Evolutionary conservation across 345 rosid genomes (phyloP), one percentile per base, ranked within the genome.

Genomic region (Citrus cavaleriei): DNA sequence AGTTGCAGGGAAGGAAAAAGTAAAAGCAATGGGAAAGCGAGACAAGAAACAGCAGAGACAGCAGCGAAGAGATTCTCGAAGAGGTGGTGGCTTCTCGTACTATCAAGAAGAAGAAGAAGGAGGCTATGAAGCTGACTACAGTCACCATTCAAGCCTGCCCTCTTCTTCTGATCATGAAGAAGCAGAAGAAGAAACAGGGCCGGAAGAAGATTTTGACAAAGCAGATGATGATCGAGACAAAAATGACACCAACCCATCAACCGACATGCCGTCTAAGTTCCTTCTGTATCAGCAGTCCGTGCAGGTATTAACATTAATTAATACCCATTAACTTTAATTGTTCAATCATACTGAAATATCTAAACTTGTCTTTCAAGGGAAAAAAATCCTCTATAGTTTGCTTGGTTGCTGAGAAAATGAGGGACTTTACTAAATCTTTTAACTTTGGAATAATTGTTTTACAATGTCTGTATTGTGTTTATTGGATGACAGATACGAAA

Each of bases 251-350:
- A 57, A 64, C 25, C 79, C 85, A 46, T 84, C 91, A 12, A 49
- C 61, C 4, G 86, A 85, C 58, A 85, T 78, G 77, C 98, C 98
- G 1, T 95, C 94, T 10, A 93, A 95, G 81, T 95, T 90, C 79
- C 90, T 85, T 60, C 91, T 93, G 37, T 92, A 95, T 86, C 95
- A 95, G 75, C 95, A 91, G 81, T 95, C 98, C 0, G 94, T 91
- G 0, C 97, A 95, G 93, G 97, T 92, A 75, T 59, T 68, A 32
- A 9, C 18, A 2, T 5, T 63, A 51, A 54, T 54, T 54, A 30
- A 63, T 64, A 19, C 62, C 75, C 59, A 65, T 25, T 24, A 4
- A 37, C 19, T 60, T 55, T 61, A n/a, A 38, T 73, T 51, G 25
- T 16, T 64, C 25, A 46, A 22, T 9, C 66, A 18, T 22, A 13